Base-by-base conservation (phyloP, 208 protist genomes). In the Herpetomonas samuelpessoai region DNA sequence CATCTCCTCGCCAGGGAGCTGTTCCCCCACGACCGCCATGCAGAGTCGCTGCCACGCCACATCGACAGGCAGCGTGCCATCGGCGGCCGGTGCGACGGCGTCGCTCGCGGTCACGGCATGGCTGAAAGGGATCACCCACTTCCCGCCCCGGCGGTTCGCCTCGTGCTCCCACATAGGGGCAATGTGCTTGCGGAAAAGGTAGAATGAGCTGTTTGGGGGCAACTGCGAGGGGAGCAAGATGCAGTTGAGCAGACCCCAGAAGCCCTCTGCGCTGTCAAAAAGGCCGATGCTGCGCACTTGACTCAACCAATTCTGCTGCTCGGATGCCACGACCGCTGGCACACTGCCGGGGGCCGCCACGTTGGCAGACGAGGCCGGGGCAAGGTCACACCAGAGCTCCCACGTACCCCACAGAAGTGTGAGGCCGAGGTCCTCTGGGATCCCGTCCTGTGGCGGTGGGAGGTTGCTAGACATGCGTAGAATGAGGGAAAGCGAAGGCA, bases 101-200 rank as follows among this genome's bases (percentile, higher is more conserved):
- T 46, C 48, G 19, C 30, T 12, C 38, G 57, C 22, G 51, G 63
- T 63, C 46, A 57, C 30, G 49, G 47, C 24, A 18, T 64, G 57
- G 48, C 51, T 18, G 50, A 96, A 93, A 18, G 76, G 50, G 16
- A 88, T 55, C 10, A 95, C 74, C 91, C 91, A 96, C 64, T 90
- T 86, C 0, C 91, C 91, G 1, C 91, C 88, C 0, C 86, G 77
- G 4, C 87, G 79, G 67, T 95, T 95, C 38, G 87, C 87, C 72
- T 92, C 86, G 57, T 95, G 86, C 57, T 97, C 91, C 88, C 91
- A 97, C 83, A 94, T 92, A 19, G 91, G 91, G 7, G 85, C 79
- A 50, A 97, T 92, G 72, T 92, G 73, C 31, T 90, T 81, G 65
- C 86, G 84, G 53, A 97, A 92, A 22, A 97, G 68, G 51, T 95